Percentiles rank a stretch among this genome's conserved stretches.
Conservation (phyloP, 2,329 filamentous ascomycete species). For the Lizonia empirigonia region DNA sequence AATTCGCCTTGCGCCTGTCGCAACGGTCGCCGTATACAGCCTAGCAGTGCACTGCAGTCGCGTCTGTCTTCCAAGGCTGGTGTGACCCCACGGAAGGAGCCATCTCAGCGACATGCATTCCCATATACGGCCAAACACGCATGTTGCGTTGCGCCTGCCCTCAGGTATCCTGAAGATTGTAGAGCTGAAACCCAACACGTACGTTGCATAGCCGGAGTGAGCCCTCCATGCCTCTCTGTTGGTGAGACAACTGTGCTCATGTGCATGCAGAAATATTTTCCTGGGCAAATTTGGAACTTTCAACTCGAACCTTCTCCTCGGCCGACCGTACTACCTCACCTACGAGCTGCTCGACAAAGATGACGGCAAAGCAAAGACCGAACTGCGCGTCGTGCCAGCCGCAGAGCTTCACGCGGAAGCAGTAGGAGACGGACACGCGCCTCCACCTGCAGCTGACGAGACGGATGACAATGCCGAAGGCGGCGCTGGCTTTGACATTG, state of each 20-base stretch:
- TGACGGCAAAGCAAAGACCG: conserved; percentile 65
- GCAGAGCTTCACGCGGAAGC: conserved; percentile 81
- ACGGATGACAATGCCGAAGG: conserved; percentile 43
- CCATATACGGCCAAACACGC: conserved; percentile 56
- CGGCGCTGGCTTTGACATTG: conserved; percentile 52
- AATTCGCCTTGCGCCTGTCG: conserved; percentile 8
- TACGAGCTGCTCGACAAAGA: conserved; percentile 83
- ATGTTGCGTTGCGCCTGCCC: conserved; percentile 62
- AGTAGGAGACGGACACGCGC: conserved; percentile 60
- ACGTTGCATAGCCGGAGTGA: conserved; percentile 54
- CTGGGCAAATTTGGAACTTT: conserved; percentile 94
- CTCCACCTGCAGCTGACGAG: conserved; percentile 48
- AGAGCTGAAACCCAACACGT: conserved; percentile 68
- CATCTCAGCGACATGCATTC: conserved; percentile 48
- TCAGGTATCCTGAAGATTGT: conserved; percentile 64
- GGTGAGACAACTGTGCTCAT: not conserved
- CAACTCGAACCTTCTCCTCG: conserved; percentile 84
- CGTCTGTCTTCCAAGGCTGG: conserved; percentile 24
- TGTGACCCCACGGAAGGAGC: conserved; percentile 3
- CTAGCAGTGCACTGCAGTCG: conserved; percentile 6
- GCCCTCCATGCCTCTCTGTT: conserved; percentile 21
- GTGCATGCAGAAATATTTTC: conserved; percentile 71
- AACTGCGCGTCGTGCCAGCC: conserved; percentile 78
- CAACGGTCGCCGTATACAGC: conserved; percentile 9
- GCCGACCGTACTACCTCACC: conserved; percentile 89